Evolutionary conservation across 345 rosid genomes (phyloP), one percentile per base, ranked within the genome.

Genomic region (Cardamine occulta): DNA sequence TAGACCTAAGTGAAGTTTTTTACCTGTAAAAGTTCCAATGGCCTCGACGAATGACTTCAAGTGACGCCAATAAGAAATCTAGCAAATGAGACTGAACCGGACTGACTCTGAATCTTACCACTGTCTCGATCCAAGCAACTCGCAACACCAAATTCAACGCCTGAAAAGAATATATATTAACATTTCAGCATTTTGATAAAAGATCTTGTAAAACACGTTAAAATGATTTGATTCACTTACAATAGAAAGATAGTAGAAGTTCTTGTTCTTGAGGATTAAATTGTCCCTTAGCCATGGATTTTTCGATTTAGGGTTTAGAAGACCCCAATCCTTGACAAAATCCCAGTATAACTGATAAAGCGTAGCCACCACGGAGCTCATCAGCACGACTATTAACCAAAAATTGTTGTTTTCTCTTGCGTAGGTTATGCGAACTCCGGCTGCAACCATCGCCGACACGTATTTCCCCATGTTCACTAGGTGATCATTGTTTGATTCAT

Each of bases 21-120:
- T 80, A 93, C 98, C 98, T 86, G 86, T 95, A 93, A 55, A 93
- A 95, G 77, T 93, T 95, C 99, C 99, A 93, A 23, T 95, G 99
- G 28, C 99, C 99, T 65, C 99, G 78, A 6, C 97, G 83, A 57
- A 90, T 87, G 53, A 95, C 96, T 84, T 95, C 99, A 31, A 88
- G 78, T 0, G 97, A 91, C 12, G 99, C 99, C 79, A 95, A 66
- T 79, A 86, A 83, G 80, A 95, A 93, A 52, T 93, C 98, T 49
- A 95, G 76, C 84, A 93, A 72, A 24, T 84, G 83, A 13, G 89
- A 82, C 79, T 88, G 87, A 3, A 89, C 79, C 5, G 44, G 82
- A 66, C 28, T 84, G 39, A 80, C 70, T 0, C 80, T 87, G 61
- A 93, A 88, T n/a, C 80, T 63, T 82, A 96, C 80, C 47, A 93